These are phyloP conservation scores for Schoenoplectus triqueter DNA, from an alignment of 202 grass and related monocot species.

Conservation along the genomic window DNA sequence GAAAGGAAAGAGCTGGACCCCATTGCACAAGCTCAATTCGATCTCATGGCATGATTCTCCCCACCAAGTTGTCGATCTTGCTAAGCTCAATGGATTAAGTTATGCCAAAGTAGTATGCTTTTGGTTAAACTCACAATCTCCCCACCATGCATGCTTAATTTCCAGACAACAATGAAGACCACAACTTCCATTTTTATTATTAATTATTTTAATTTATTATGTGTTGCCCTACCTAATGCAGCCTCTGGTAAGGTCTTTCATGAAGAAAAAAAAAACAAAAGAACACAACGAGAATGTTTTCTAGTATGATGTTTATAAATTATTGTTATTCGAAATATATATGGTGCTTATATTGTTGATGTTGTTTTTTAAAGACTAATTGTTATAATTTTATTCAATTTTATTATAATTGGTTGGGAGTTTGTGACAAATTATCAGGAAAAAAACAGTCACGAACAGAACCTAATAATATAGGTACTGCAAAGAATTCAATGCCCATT, in stretches of 20 bases:
- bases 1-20: constrained; percentile 11
- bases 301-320: no score
- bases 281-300: no score
- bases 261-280: no score
- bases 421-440: background rate
- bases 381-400: background rate
- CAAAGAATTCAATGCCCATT: background rate
- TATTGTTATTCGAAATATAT: no score
- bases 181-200: background rate
- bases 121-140: constrained; percentile 13
- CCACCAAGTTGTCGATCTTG: background rate
- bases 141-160: constrained; percentile 39
- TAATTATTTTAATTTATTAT: background rate
- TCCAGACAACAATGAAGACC: constrained; percentile 6
- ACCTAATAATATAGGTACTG: background rate
- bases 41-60: constrained; percentile 30
- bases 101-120: constrained; percentile 9
- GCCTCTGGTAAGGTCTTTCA: background rate
- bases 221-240: background rate
- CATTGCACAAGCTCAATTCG: background rate
- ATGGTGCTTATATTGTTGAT: no score
- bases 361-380: no score
- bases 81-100: constrained; percentile 28
- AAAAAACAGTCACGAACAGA: background rate
- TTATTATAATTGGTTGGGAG: background rate